Percentiles rank a stretch among this genome's conserved stretches.
These are phyloP conservation scores for Claviceps humidiphila DNA, from an alignment of 2,329 filamentous ascomycete species.

Conservation along the genomic window DNA sequence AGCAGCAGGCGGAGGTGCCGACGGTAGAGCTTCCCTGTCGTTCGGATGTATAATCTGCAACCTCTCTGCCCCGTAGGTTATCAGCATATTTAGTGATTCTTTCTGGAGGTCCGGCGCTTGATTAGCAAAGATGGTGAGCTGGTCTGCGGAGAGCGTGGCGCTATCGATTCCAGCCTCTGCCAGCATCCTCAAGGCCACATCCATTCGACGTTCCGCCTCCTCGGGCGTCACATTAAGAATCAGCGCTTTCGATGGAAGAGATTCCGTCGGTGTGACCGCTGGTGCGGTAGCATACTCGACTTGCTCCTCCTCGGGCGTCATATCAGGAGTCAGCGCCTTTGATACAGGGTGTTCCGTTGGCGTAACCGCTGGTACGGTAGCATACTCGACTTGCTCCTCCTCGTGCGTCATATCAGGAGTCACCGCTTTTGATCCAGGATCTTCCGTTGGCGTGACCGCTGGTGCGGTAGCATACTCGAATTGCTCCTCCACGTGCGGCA, in stretches of 20 bases:
- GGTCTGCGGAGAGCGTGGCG: conserved; percentile 36
- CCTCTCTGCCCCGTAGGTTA: conserved; percentile 42
- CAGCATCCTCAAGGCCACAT: conserved; percentile 35
- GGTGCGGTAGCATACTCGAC: no score
- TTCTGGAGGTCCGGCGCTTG: conserved; percentile 42
- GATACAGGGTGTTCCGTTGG: no score
- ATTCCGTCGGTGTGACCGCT: conserved; percentile 3
- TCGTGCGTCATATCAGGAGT: conserved; percentile 25
- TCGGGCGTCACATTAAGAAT: conserved; percentile 25
- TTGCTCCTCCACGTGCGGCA: no score
- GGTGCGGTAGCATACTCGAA: no score
- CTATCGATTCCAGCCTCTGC: conserved; percentile 35
- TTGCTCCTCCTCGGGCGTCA: no score
- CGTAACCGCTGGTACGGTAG: neutral
- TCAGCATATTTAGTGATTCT: conserved; percentile 42
- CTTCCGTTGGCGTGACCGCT: conserved; percentile 3
- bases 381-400: conserved; percentile 20
- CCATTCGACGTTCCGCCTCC: conserved; percentile 36
- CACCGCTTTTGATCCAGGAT: conserved; percentile 9
- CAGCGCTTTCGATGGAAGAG: conserved; percentile 9
- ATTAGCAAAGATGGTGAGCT: conserved; percentile 47
- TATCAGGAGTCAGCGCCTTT: no score
- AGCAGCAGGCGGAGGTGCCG: conserved; percentile 15
- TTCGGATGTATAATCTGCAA: conserved; percentile 43
- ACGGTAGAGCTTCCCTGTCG: conserved; percentile 19